These are phyloP conservation scores for Rhizopogon sp. DNA, from an alignment of 768 basidiomycete species.

Conservation along the genomic window DNA sequence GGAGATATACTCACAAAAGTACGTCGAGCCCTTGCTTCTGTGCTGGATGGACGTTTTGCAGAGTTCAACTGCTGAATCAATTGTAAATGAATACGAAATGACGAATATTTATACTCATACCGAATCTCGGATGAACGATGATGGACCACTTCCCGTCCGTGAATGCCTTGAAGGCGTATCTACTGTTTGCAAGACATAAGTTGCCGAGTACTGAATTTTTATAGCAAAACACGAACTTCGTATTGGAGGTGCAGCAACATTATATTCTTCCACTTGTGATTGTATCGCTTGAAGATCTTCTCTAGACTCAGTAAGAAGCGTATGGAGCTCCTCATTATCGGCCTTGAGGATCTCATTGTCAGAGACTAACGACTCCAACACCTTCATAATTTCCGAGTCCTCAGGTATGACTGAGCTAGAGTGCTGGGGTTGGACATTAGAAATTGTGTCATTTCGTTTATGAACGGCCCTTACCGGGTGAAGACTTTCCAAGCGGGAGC, in stretches of 20 bases:
- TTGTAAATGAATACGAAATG: slow-evolving; percentile 17
- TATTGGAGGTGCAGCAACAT: slow-evolving; percentile 42
- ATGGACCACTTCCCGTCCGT: slow-evolving; percentile 39
- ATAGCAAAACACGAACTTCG: slow-evolving; percentile 30
- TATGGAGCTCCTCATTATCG: slow-evolving; percentile 77
- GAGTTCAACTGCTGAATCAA: slow-evolving; percentile 19
- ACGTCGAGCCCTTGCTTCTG: slow-evolving; percentile 26
- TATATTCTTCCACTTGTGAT: slow-evolving; percentile 72
- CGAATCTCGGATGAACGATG: slow-evolving; percentile 38
- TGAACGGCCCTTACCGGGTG: slow-evolving; percentile 40
- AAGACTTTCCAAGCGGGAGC: slow-evolving; percentile 48
- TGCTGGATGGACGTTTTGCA: slow-evolving; percentile 29
- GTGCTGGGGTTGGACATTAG: slow-evolving; percentile 25
- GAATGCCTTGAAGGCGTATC: slow-evolving; percentile 34
- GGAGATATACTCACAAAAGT: slow-evolving; percentile 27
- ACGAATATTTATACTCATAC: slow-evolving; percentile 31
- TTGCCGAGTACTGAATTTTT: background rate
- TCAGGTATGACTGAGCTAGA: slow-evolving; percentile 33
- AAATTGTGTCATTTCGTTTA: slow-evolving; percentile 11
- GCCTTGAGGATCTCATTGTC: slow-evolving; percentile 81
- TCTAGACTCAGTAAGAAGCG: slow-evolving; percentile 65
- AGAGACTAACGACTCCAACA: slow-evolving; percentile 80
- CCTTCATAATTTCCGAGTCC: slow-evolving; percentile 56
- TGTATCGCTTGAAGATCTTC: slow-evolving; percentile 69
- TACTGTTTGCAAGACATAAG: slow-evolving; percentile 14